Evolutionary conservation across 768 basidiomycete genomes (phyloP), one percentile per base, ranked within the genome.

Genomic region (Saitozyma podzolica): DNA sequence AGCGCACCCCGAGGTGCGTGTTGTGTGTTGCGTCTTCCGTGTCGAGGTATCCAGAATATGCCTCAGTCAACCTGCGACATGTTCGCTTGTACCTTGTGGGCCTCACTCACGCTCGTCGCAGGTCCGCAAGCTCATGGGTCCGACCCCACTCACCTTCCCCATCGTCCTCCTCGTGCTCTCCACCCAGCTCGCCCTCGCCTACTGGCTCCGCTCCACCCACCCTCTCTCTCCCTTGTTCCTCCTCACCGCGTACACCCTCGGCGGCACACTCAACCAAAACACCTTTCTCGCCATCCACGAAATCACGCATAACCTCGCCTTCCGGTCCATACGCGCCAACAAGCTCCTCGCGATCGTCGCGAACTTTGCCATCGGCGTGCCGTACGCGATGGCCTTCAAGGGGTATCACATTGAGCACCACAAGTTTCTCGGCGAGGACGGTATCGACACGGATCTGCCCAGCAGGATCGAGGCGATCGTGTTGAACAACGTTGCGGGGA

Each of bases 261-360:
- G 96, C 1, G 96, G 92, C 3, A 97, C 95, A 0, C 89, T 89
- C 8, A 99, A 98, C 80, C 96, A 99, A 78, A 99, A 98, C 78
- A 84, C 95, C 45, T 99, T 99, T 81, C 86, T 99, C 53, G 92
- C 96, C 49, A 96, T 99, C 58, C 96, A 99, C 76, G 96, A 99
- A 76, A 96, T 99, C 64, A 96, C 94, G 2, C 96, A 99, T 79
- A 98, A 97, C 77, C 84, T 99, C 37, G 96, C 92, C 1, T 98
- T 97, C 82, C 85, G 84, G 64, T 84, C 88, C 20, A 85, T 98
- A 51, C 82, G 81, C 55, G 86, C 88, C 8, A 99, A 98, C 81
- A 92, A 94, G 73, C 77, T 87, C 29, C 81, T 97, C 19, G 92
- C 96, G 7, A 87, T 98, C 63, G 86, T 93, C 57, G 90, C 92